Conservation (phyloP, 345 rosid species). For the Nephelium lappaceum region DNA sequence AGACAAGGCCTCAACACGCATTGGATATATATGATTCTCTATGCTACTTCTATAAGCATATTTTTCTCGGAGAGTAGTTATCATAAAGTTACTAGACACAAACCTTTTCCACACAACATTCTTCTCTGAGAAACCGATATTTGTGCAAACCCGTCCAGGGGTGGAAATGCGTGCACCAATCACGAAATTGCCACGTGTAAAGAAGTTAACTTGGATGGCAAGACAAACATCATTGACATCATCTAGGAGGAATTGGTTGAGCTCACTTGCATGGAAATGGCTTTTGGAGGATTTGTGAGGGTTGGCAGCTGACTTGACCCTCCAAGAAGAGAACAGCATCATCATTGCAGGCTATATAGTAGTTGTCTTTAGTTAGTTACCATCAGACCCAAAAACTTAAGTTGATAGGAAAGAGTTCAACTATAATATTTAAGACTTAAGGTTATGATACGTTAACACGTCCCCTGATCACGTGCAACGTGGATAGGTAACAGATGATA, state of each 20-base stretch:
- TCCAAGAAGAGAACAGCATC: background rate
- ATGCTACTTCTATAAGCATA: background rate
- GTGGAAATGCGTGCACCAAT: slow-evolving; percentile 30
- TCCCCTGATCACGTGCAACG: no score
- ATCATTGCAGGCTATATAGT: background rate
- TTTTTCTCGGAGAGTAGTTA: slow-evolving; percentile 33
- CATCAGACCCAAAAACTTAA: no score
- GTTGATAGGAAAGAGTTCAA: no score
- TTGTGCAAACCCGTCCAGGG: slow-evolving; percentile 2
- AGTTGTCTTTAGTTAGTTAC: no score
- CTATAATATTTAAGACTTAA: no score
- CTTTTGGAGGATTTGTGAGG: background rate
- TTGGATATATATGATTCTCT: slow-evolving; percentile 13
- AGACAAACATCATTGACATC: background rate
- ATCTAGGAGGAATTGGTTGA: background rate
- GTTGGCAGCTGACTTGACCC: background rate
- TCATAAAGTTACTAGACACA: slow-evolving; percentile 31
- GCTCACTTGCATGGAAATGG: no score
- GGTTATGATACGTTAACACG: no score
- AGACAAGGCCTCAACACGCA: slow-evolving; percentile 48
- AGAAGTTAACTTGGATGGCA: background rate
- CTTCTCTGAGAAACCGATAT: slow-evolving; percentile 30
- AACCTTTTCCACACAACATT: slow-evolving; percentile 39
- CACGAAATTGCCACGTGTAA: background rate
- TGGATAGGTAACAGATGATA: no score